Evolutionary conservation across 768 basidiomycete genomes (phyloP).

Genomic region (Lactarius tabidus): DNA sequence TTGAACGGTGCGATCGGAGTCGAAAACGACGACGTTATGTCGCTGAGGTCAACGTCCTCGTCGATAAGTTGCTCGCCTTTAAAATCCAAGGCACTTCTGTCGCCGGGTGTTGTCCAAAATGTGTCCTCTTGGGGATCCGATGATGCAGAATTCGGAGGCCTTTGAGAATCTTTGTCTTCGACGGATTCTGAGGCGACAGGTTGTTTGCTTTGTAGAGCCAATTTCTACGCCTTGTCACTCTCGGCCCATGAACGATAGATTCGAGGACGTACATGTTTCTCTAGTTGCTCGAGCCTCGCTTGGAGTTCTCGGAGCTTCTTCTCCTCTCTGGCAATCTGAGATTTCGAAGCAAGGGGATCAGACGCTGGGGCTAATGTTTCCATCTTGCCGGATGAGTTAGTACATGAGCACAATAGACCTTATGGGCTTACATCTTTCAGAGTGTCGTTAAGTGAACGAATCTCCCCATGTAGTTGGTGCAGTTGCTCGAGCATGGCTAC

Average conservation of each 20-base stretch:
- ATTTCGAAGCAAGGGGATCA: slow-evolving; percentile 29
- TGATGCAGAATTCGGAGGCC: slow-evolving; percentile 19
- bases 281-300: slow-evolving; percentile 39
- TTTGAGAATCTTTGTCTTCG: slow-evolving; percentile 28
- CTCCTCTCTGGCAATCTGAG: slow-evolving; percentile 40
- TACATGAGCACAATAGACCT: neutral
- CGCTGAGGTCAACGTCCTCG: slow-evolving; percentile 54
- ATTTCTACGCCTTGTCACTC: slow-evolving; percentile 28
- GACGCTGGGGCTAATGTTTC: slow-evolving; percentile 28
- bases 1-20: slow-evolving; percentile 37
- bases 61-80: slow-evolving; percentile 58
- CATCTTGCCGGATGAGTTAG: slow-evolving; percentile 29
- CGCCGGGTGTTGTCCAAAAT: slow-evolving; percentile 61
- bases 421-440: slow-evolving; percentile 39
- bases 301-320: slow-evolving; percentile 42
- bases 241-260: neutral
- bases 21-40: slow-evolving; percentile 39
- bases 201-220: slow-evolving; percentile 28
- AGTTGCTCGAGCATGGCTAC: slow-evolving; percentile 39
- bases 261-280: slow-evolving; percentile 34
- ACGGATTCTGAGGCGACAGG: slow-evolving; percentile 19
- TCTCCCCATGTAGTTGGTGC: slow-evolving; percentile 36
- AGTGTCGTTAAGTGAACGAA: slow-evolving; percentile 35
- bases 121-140: slow-evolving; percentile 46
- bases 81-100: slow-evolving; percentile 58